phyloP scores from a whole-genome alignment of 2,329 filamentous ascomycete species.

The Penicillium aurantiogriseum region DNA sequence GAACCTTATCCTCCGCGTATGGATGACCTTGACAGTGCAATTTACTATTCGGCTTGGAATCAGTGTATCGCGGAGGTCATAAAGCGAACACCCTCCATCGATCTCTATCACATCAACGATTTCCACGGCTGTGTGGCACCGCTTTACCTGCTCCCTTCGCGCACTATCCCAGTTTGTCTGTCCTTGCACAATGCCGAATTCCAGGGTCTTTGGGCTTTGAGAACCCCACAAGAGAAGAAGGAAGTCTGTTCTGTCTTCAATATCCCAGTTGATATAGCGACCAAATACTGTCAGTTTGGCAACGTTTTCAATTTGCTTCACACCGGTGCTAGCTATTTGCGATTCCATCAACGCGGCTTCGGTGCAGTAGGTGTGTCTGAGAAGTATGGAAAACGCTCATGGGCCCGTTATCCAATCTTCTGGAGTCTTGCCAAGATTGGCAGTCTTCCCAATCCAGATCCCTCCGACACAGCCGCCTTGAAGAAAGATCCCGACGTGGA shows the following conservation, averaged over 20 bases:
- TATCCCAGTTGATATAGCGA: slow-evolving; percentile 32
- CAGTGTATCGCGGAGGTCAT: slow-evolving; percentile 66
- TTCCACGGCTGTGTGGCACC: slow-evolving; percentile 64
- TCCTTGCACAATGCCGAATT: slow-evolving; percentile 71
- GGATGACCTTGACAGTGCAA: slow-evolving; percentile 66
- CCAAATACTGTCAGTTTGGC: slow-evolving; percentile 53
- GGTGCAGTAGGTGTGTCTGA: slow-evolving; percentile 68
- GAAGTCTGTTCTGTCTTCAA: slow-evolving; percentile 67
- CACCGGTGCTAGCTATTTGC: slow-evolving; percentile 63
- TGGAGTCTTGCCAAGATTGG: slow-evolving; percentile 65
- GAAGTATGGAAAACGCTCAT: slow-evolving; percentile 67
- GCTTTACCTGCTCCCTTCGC: slow-evolving; percentile 59
- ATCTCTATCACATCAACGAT: slow-evolving; percentile 66
- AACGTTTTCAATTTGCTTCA: slow-evolving; percentile 68
- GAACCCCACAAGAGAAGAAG: slow-evolving; percentile 58
- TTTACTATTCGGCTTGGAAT: slow-evolving; percentile 70
- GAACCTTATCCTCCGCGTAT: slow-evolving; percentile 67
- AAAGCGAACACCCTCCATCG: slow-evolving; percentile 58
- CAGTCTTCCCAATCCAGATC: slow-evolving; percentile 64
- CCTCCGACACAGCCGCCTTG: slow-evolving; percentile 62
- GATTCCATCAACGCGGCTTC: slow-evolving; percentile 65
- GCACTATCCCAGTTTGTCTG: slow-evolving; percentile 60
- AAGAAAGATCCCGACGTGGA: slow-evolving; percentile 54
- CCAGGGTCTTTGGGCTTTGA: slow-evolving; percentile 67
- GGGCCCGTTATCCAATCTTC: slow-evolving; percentile 67